Evolutionary conservation across 2,329 filamentous ascomycete genomes (phyloP).

Genomic region (Lecanoromycetidae sp.): DNA sequence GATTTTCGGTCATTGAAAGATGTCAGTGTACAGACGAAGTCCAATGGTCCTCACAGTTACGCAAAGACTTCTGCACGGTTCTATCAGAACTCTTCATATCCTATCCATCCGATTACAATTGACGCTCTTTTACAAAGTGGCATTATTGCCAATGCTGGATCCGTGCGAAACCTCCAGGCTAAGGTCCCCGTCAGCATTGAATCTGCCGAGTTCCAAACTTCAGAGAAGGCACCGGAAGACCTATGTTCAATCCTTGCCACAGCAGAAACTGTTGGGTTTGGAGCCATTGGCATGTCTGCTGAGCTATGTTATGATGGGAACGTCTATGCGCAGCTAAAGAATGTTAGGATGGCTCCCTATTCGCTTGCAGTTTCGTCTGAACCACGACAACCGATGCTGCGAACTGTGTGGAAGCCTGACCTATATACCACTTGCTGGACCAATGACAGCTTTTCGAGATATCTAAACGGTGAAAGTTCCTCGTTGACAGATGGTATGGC

Average conservation of each 20-base stretch:
- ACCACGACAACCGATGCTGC: conserved; percentile 1
- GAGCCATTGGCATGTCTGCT: background rate
- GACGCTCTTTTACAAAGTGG: conserved; percentile 1
- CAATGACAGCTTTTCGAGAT: background rate
- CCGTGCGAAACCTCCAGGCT: background rate
- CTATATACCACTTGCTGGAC: background rate
- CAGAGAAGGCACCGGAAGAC: background rate
- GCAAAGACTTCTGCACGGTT: background rate
- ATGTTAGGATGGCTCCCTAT: background rate
- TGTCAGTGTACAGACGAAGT: background rate
- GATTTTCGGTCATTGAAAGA: background rate
- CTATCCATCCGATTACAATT: conserved; percentile 6
- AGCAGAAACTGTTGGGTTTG: background rate
- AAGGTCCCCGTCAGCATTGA: background rate
- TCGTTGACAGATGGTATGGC: background rate
- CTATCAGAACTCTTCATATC: background rate
- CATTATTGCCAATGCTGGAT: background rate
- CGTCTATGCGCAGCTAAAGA: background rate
- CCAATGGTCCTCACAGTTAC: background rate
- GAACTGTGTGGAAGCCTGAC: conserved; percentile 3
- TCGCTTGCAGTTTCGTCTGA: background rate
- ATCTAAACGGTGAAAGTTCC: background rate
- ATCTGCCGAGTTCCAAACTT: background rate
- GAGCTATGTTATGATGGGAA: background rate
- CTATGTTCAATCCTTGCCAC: background rate